Evolutionary conservation across 2,329 filamentous ascomycete species (phyloP), one percentile per base, ranked within the genome.

Genomic region (Calonectria crousiana): DNA sequence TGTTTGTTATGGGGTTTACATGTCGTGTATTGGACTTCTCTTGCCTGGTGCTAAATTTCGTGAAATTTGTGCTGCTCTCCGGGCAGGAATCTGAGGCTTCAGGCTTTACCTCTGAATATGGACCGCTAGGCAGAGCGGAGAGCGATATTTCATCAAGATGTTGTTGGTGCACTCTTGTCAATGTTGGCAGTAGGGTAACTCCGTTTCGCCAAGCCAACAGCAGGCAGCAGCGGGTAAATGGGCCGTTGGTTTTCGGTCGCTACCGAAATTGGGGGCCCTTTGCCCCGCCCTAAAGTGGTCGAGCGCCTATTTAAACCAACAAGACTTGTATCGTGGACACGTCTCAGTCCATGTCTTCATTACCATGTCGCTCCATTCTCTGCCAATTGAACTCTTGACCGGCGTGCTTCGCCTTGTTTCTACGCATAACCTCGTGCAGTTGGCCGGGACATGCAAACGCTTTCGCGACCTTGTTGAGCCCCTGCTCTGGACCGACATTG

Each of bases 401-500:
- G 36, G 16, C 23, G 23, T 44, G 14, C 13, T 30, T 16, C 3
- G 20, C n/a, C 34, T 28, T 6, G n/a, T 64, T 28, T n/a, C 58
- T 6, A 2, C 36, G n/a, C 13, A 20, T 14, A 36, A 64, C 4
- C 38, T 64, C 4, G 26, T 16, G 3, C 36, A 32, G n/a, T 44
- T 64, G 23, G 23, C 14, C 10, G 9, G 20, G 23, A 71, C 70
- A 6, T 78, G 60, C 5, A 79, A 62, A 1, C 32, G 20, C 9
- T 26, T 79, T 23, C 69, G 58, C 4, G 5, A 28, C 1, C 23
- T 74, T 4, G 26, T 32, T 5, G 69, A 51, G 28, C 69, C 77
- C 2, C 65, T 69, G 3, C 23, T 79, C 10, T 79, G 78, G 78
- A 49, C 44, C 28, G 53, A 77, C 3, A 68, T 79, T 51, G 78